Base-by-base conservation (phyloP, 306 rosid species). In the Glycine tomentella region DNA sequence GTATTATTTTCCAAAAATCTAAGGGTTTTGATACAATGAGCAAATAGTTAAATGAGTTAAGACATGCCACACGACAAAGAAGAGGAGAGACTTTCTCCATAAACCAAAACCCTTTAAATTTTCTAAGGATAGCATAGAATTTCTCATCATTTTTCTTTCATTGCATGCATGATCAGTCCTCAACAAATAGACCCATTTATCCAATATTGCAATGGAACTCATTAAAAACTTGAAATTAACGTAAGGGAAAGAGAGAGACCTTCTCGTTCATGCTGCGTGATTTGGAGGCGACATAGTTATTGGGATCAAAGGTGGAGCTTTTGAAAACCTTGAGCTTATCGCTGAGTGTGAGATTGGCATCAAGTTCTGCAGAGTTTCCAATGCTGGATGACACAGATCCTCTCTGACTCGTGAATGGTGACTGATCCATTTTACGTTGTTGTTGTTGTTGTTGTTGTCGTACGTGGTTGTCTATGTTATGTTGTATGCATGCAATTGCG, bases 221-320 rank as follows among this genome's bases (percentile, higher is more conserved):
- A 49, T 69, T 46, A 9, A 9, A 67, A 49, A 40, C 8, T 14
- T 8, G 74, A 56, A 63, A 38, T 55, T n/a, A 45, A 14, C 3
- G 1, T 4, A 56, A 45, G 11, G 6, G 3, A 0, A 49, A 15
- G 3, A 55, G 6, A 51, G 2, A 16, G 63, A 91, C 97, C 97
- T 93, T 95, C 56, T 95, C 98, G 44, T 83, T 84, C 94, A 93
- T 91, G 87, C 77, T 80, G 48, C 87, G 90, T 57, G 90, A 91
- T 93, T 93, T 95, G 88, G 94, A 75, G 74, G 90, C 77, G 78
- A 95, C 84, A 63, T 83, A 91, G 55, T 63, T 81, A 66, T 91
- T 86, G 51, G 97, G 89, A 79, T 93, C 91, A 72, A 89, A 95
- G 15, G 80, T 9, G 14, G 95, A 88, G 7, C 90, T 69, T 48